These are phyloP conservation scores for Apiotrichum gamsii DNA, from an alignment of 1,284 basidiomycete species.

Conservation along the genomic window DNA sequence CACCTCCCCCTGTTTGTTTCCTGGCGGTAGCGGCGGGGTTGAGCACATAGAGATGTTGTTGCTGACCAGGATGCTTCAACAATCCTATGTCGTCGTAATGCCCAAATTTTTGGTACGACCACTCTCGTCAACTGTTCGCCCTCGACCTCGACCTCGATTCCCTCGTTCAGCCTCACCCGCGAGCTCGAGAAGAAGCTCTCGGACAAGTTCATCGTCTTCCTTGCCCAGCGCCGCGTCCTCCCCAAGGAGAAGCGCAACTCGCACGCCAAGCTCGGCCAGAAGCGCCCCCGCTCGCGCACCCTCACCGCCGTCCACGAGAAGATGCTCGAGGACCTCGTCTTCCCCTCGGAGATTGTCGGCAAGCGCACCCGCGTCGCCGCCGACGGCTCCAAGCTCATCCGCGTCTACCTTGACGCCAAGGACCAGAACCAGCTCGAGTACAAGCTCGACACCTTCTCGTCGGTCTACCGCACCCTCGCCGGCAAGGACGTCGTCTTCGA, in stretches of 20 bases:
- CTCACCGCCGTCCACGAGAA: slow-evolving; percentile 96
- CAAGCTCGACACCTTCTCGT: slow-evolving; percentile 61
- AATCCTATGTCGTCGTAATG: slow-evolving; percentile 18
- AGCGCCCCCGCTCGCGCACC: slow-evolving; percentile 93
- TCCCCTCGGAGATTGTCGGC: slow-evolving; percentile 97
- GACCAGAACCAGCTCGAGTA: slow-evolving; percentile 98
- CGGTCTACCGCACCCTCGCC: slow-evolving; percentile 47
- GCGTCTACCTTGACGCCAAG: slow-evolving; percentile 98
- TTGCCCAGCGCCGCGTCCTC: slow-evolving; percentile 97
- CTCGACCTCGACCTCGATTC: slow-evolving; percentile 4
- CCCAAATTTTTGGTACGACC: slow-evolving; percentile 6
- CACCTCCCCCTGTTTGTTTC: slow-evolving; percentile 41
- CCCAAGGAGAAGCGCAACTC: slow-evolving; percentile 94
- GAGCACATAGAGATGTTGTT: slow-evolving; percentile 6
- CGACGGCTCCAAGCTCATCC: slow-evolving; percentile 86
- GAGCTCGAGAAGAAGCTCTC: slow-evolving; percentile 99
- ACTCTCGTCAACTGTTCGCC: slow-evolving; percentile 2
- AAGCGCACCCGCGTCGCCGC: slow-evolving; percentile 89
- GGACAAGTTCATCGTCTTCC: slow-evolving; percentile 89
- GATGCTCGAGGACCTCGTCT: slow-evolving; percentile 98
- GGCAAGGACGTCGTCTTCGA: slow-evolving; percentile 49
- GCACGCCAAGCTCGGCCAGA: slow-evolving; percentile 71
- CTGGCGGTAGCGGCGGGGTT: slow-evolving; percentile 13
- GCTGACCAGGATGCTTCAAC: slow-evolving; percentile 4
- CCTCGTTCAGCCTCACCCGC: slow-evolving; percentile 71